Conservation (phyloP, 164 flowering plant species). For the Liquidambar formosana region DNA sequence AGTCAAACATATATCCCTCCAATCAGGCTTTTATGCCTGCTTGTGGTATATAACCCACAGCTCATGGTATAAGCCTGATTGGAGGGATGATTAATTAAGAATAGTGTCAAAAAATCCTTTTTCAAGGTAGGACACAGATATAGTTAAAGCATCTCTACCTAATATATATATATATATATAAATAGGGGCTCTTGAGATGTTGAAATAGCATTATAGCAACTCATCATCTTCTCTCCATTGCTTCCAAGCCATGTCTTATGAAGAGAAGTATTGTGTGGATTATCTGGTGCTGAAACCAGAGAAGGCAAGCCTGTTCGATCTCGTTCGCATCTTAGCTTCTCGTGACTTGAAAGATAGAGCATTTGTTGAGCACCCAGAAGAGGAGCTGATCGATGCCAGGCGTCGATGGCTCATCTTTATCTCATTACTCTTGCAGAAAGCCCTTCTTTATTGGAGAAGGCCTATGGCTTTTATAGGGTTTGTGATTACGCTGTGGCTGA, state of each 20-base stretch:
- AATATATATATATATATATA: too few species aligned
- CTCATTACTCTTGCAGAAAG: conserved; percentile 42
- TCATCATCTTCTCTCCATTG: conserved; percentile 4
- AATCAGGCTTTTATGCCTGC: too few species aligned
- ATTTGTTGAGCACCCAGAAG: conserved; percentile 33
- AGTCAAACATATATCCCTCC: too few species aligned
- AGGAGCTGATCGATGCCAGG: not conserved
- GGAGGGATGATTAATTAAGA: too few species aligned
- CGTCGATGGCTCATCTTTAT: conserved; percentile 53
- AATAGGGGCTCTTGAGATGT: not conserved
- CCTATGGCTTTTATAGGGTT: conserved; percentile 38
- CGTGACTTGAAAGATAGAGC: conserved; percentile 20
- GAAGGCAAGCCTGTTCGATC: conserved; percentile 36
- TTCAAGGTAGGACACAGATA: too few species aligned
- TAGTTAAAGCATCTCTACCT: too few species aligned
- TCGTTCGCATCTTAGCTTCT: conserved; percentile 30
- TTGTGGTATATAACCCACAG: too few species aligned
- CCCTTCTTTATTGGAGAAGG: conserved; percentile 17
- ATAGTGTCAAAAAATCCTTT: too few species aligned
- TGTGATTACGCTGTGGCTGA: conserved; percentile 36
- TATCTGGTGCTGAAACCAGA: conserved; percentile 41
- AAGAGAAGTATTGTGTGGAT: conserved; percentile 18
- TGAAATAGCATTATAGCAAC: not conserved
- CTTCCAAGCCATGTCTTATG: conserved; percentile 18
- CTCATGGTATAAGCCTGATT: too few species aligned